A percentile compares a stretch with the other conserved stretches of the same genome.
These are phyloP conservation scores for Tagetes patula DNA, from an alignment of 129 eudicot species.

Conservation along the genomic window DNA sequence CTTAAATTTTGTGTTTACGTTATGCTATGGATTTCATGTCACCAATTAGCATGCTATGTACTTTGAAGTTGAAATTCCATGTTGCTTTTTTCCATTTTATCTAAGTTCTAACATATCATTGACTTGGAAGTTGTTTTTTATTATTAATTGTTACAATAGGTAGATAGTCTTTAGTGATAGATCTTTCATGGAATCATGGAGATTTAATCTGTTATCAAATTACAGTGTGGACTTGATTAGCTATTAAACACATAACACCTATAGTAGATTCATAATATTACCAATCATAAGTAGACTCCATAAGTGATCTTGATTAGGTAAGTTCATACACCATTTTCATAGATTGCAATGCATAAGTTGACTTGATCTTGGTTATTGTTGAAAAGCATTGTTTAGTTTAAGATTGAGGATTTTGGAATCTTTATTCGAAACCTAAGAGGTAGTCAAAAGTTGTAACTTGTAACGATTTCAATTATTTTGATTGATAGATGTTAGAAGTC, in stretches of 20 bases:
- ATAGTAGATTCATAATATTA: constrained; percentile 1
- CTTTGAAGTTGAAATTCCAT: not conserved
- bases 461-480: not conserved
- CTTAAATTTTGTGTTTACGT: not conserved
- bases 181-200: constrained; percentile 19
- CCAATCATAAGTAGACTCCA: not conserved
- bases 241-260: not conserved
- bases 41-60: not conserved
- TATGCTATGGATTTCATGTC: not conserved
- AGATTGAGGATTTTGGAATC: not conserved
- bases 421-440: not conserved
- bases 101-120: not conserved
- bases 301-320: constrained; percentile 5
- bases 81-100: not conserved
- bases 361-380: constrained; percentile 1
- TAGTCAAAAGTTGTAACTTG: not conserved
- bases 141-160: not conserved
- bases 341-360: not conserved
- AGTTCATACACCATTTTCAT: not conserved
- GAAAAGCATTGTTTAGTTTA: not conserved
- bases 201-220: not conserved
- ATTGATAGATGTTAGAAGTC: not conserved
- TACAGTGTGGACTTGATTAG: not conserved
- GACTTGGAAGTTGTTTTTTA: not conserved
- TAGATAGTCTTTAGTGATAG: constrained; percentile 19